phyloP scores from a whole-genome alignment of 2,329 filamentous ascomycete species.

The Geosmithia flava region DNA sequence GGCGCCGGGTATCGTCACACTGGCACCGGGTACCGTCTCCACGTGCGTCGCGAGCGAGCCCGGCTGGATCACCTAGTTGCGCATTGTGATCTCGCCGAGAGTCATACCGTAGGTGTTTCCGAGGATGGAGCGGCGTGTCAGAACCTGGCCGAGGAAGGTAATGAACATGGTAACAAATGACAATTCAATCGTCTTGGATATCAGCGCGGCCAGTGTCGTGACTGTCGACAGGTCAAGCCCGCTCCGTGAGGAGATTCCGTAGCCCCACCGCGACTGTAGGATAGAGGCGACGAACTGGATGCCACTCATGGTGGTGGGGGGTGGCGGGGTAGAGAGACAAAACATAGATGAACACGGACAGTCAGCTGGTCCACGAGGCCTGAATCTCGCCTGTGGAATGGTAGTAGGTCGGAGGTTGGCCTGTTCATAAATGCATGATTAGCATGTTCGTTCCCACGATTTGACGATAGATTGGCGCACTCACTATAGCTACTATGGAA shows the following conservation, averaged over 20 bases:
- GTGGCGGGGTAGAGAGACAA: constrained; percentile 51
- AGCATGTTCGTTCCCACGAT: background rate
- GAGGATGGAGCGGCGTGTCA: constrained; percentile 57
- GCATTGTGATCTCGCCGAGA: constrained; percentile 67
- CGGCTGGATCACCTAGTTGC: constrained; percentile 61
- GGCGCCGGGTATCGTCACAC: constrained; percentile 48
- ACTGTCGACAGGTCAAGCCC: constrained; percentile 51
- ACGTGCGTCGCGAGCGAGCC: constrained; percentile 61
- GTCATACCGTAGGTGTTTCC: constrained; percentile 52
- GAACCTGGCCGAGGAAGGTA: constrained; percentile 59
- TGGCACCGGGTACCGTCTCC: constrained; percentile 52
- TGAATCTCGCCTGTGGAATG: constrained; percentile 17
- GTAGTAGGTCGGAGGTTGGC: constrained; percentile 19
- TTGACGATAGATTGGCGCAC: background rate
- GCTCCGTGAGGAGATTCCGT: constrained; percentile 37
- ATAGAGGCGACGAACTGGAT: constrained; percentile 55
- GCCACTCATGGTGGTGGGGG: constrained; percentile 48
- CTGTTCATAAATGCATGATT: background rate
- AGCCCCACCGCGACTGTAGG: constrained; percentile 49
- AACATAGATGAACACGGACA: constrained; percentile 31
- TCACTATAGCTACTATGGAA: constrained; percentile 19
- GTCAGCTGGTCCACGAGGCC: constrained; percentile 26
- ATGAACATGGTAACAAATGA: constrained; percentile 70
- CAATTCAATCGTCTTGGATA: constrained; percentile 68
- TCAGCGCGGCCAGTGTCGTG: constrained; percentile 51